Percentiles rank a stretch among this genome's conserved stretches.
These are phyloP conservation scores for Syzygium aromaticum DNA, from an alignment of 345 rosid species.

Conservation along the genomic window DNA sequence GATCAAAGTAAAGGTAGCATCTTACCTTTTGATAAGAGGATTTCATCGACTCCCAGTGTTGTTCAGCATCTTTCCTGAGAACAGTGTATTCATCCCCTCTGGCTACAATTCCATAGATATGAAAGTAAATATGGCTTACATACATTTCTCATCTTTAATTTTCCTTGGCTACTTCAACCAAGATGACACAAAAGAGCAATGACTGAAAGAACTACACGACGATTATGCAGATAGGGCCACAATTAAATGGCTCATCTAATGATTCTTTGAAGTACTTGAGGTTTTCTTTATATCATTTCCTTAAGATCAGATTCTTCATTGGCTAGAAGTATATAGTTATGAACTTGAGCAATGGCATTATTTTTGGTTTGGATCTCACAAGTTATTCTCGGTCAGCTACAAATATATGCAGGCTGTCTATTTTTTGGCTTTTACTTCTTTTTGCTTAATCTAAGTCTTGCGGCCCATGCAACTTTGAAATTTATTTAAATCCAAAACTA, in stretches of 20 bases:
- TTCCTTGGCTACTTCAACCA: background rate
- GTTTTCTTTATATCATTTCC: background rate
- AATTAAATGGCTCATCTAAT: background rate
- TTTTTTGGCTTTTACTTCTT: background rate
- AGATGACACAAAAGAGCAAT: background rate
- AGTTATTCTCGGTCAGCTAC: background rate
- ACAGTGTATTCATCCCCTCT: slow-evolving; percentile 56
- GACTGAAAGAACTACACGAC: background rate
- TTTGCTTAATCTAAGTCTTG: background rate
- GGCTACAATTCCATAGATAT: slow-evolving; percentile 35
- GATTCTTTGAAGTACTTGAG: background rate
- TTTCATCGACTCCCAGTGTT: slow-evolving; percentile 61
- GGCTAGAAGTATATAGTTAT: background rate
- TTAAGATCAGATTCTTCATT: background rate
- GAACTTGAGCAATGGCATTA: background rate
- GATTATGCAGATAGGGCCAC: background rate
- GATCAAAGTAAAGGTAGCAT: background rate
- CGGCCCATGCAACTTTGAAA: background rate
- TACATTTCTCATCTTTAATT: background rate
- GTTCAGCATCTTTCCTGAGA: slow-evolving; percentile 48
- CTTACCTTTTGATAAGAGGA: slow-evolving; percentile 63
- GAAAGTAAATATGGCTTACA: background rate
- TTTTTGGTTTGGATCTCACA: background rate
- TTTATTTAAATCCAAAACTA: background rate
- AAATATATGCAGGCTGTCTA: background rate